Evolutionary conservation across 208 protist genomes (phyloP).

Genomic region (Leishmania guyanensis): DNA sequence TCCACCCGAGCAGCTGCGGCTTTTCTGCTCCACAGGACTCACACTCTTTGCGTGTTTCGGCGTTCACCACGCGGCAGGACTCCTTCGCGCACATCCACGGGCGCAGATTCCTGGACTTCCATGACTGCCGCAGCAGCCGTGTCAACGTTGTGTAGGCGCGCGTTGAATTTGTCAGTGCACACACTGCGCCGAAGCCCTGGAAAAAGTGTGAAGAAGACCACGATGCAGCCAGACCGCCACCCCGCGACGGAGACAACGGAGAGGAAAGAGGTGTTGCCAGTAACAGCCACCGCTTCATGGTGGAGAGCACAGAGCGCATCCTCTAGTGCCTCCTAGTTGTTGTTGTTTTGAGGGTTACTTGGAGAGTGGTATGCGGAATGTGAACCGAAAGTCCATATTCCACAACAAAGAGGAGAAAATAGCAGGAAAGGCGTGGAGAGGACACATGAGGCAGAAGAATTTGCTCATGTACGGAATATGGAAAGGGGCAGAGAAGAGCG

Average conservation of each 20-base stretch:
- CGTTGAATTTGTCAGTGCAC: neutral
- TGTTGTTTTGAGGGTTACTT: neutral
- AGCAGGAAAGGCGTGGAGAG: neutral
- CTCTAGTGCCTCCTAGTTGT: neutral
- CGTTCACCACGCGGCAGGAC: slow-evolving; percentile 68
- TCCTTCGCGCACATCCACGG: slow-evolving; percentile 84
- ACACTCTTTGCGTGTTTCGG: slow-evolving; percentile 33
- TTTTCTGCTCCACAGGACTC: slow-evolving; percentile 61
- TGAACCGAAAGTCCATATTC: too few relatives aligned
- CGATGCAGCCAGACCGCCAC: neutral
- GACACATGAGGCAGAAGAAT: neutral
- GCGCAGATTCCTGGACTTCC: slow-evolving; percentile 45
- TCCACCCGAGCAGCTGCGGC: slow-evolving; percentile 73
- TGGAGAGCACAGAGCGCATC: neutral
- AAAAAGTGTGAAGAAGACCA: neutral
- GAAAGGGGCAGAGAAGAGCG: neutral
- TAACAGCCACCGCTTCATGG: too few relatives aligned
- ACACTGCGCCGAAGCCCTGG: neutral
- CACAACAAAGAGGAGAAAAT: neutral
- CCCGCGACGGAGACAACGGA: neutral
- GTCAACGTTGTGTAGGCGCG: slow-evolving; percentile 25
- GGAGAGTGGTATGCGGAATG: neutral
- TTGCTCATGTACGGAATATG: neutral
- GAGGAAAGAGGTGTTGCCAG: neutral
- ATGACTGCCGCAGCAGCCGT: slow-evolving; percentile 54